phyloP scores from a whole-genome alignment of 78 protist genomes.

The Capsaspora owczarzaki region DNA sequence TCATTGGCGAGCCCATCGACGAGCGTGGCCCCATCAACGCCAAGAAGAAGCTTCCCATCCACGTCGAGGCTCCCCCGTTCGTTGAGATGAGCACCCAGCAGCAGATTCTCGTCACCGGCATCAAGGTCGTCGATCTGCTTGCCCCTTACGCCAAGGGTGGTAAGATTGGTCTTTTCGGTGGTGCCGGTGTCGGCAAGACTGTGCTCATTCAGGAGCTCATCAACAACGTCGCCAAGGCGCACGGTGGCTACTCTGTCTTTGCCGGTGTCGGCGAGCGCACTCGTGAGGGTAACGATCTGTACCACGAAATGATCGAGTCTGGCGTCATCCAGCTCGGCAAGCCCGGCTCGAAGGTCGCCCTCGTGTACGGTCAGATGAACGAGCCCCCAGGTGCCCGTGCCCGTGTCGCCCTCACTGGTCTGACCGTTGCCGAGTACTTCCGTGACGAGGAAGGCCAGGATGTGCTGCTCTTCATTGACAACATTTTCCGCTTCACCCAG shows the following conservation, averaged over 20 bases:
- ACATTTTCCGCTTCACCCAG: slow-evolving; percentile 99
- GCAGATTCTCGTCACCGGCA: slow-evolving; percentile 92
- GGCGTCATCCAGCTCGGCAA: slow-evolving; percentile 89
- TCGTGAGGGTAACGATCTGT: slow-evolving; percentile 98
- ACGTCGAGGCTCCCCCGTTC: slow-evolving; percentile 82
- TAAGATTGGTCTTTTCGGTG: slow-evolving; percentile 98
- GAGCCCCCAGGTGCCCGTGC: slow-evolving; percentile 99
- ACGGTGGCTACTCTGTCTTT: slow-evolving; percentile 98
- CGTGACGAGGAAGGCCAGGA: slow-evolving; percentile 96
- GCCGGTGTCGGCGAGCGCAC: slow-evolving; percentile 99
- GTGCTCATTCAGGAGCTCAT: slow-evolving; percentile 97
- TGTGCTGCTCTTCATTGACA: slow-evolving; percentile 98
- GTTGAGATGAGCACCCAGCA: slow-evolving; percentile 78
- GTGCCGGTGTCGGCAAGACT: slow-evolving; percentile 99
- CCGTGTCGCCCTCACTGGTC: slow-evolving; percentile 97
- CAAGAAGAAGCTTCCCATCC: slow-evolving; percentile 64
- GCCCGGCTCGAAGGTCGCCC: slow-evolving; percentile 87
- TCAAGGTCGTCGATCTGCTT: slow-evolving; percentile 93
- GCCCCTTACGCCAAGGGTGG: slow-evolving; percentile 98
- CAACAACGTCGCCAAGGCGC: slow-evolving; percentile 96
- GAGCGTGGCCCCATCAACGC: slow-evolving; percentile 86
- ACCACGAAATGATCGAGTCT: slow-evolving; percentile 93
- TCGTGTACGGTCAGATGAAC: slow-evolving; percentile 99
- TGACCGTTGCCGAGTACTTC: slow-evolving; percentile 98
- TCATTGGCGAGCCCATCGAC: slow-evolving; percentile 96